phyloP scores from a whole-genome alignment of 805 yeast species.

The Saccharomycopsis fodiens region DNA sequence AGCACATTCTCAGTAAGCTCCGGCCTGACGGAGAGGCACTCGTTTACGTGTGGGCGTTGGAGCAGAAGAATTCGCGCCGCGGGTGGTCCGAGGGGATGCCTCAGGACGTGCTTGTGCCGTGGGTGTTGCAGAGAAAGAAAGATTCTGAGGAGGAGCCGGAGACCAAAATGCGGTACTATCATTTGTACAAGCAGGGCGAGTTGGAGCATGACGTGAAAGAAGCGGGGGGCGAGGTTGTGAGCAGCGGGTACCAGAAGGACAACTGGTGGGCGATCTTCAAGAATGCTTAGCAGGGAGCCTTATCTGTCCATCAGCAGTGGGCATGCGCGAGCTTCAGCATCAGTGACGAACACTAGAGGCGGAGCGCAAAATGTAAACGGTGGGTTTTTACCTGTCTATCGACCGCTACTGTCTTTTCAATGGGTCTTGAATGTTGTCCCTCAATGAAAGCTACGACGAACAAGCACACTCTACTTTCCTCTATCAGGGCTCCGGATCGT shows the following conservation, averaged over 20 bases:
- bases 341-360: too few species aligned
- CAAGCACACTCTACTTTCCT: too few species aligned
- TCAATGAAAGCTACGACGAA: too few species aligned
- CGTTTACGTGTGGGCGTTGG: conserved; percentile 95
- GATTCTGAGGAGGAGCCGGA: conserved; percentile 31
- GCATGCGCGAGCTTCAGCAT: too few species aligned
- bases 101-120: conserved; percentile 91
- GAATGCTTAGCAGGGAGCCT: too few species aligned
- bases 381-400: too few species aligned
- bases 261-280: conserved; percentile 78
- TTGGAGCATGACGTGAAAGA: conserved; percentile 55
- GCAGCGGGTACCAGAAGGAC: conserved; percentile 83
- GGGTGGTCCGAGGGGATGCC: conserved; percentile 90
- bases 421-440: too few species aligned
- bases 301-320: too few species aligned
- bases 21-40: conserved; percentile 58
- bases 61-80: conserved; percentile 78
- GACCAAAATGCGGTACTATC: conserved; percentile 81
- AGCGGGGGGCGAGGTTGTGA: conserved; percentile 67
- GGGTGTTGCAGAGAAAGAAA: conserved; percentile 64
- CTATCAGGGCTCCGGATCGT: too few species aligned
- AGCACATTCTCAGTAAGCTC: conserved; percentile 56
- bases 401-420: too few species aligned
- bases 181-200: conserved; percentile 80
- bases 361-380: too few species aligned